Evolutionary conservation across 2,329 filamentous ascomycete species (phyloP).

Genomic region (Aspergillus sp.): DNA sequence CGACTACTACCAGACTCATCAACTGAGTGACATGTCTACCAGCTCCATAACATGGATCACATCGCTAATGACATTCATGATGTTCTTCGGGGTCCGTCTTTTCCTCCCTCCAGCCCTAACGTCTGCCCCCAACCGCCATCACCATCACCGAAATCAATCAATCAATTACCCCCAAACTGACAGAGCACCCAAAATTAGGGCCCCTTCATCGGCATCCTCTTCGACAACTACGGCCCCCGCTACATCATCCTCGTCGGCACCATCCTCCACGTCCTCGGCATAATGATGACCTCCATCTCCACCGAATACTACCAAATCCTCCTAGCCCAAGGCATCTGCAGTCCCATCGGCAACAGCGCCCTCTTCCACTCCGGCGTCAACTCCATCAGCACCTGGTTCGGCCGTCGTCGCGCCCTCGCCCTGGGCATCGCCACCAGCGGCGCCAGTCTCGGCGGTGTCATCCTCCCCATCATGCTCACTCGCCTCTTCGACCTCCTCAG

Average conservation of each 20-base stretch:
- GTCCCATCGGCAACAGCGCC: slow-evolving; percentile 51
- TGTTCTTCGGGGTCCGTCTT: slow-evolving; percentile 17
- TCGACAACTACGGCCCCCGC: slow-evolving; percentile 64
- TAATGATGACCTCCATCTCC: slow-evolving; percentile 59
- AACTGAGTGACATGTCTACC: slow-evolving; percentile 9
- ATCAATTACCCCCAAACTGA: not conserved
- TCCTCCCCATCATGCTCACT: slow-evolving; percentile 62
- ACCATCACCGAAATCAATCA: not conserved
- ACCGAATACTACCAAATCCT: slow-evolving; percentile 58
- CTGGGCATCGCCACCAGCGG: slow-evolving; percentile 57
- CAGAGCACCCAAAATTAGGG: slow-evolving; percentile 5
- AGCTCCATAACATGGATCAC: slow-evolving; percentile 20
- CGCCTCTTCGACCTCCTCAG: slow-evolving; percentile 55
- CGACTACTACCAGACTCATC: slow-evolving; percentile 25
- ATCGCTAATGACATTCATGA: slow-evolving; percentile 17
- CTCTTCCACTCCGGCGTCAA: slow-evolving; percentile 50
- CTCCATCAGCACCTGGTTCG: slow-evolving; percentile 55
- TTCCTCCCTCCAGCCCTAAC: not conserved
- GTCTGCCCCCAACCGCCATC: not conserved
- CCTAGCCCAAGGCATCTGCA: slow-evolving; percentile 56
- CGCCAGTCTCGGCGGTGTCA: slow-evolving; percentile 58
- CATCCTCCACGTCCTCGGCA: slow-evolving; percentile 57
- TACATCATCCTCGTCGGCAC: slow-evolving; percentile 54
- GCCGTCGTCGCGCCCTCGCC: slow-evolving; percentile 53
- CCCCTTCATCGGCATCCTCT: slow-evolving; percentile 16